Evolutionary conservation across 2,329 filamentous ascomycete species (phyloP), one percentile per base, ranked within the genome.

Genomic region (Clonostachys rhizophaga): DNA sequence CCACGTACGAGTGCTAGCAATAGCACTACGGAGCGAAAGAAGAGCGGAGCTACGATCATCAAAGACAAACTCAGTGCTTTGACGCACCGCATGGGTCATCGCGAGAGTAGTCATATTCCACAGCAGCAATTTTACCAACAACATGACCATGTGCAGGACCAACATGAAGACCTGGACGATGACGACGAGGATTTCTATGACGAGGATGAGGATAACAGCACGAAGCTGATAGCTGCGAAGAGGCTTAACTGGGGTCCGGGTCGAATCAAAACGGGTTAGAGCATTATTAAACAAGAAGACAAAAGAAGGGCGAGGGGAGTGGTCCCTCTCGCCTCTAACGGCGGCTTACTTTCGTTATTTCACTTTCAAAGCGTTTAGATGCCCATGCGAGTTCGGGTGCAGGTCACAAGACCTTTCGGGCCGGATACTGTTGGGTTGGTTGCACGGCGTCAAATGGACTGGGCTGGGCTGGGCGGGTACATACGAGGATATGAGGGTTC

Each of bases 401-500:
- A 11, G n/a, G n/a, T n/a, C n/a, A n/a, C 37, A 40, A 18, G 37
- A n/a, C 37, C 37, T 40, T 18, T 40, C 17, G 37, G 37, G 37
- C 37, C 7, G n/a, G 37, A 40, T 40, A 40, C 17, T n/a, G 37
- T 40, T 40, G 37, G 37, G 37, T 40, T 40, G 37, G 11, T 13
- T 40, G n/a, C n/a, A 40, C 37, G 17, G 37, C n/a, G 37, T n/a
- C 37, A 40, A n/a, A 40, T 40, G n/a, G 37, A 12, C 17, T n/a
- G 37, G n/a, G 37, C n/a, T 18, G 64, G 7, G 77, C 55, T 36
- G 78, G 72, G 10, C 44, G 64, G 24, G 67, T 71, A 1, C 70
- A 68, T 40, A 18, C 24, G 24, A 30, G 24, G 24, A 30, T 30
- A 30, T 30, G 24, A 30, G 24, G 24, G 24, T 10, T 9, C 24